These are phyloP conservation scores for Solanum pimpinellifolium DNA, from an alignment of 257 asterid species.

Conservation along the genomic window DNA sequence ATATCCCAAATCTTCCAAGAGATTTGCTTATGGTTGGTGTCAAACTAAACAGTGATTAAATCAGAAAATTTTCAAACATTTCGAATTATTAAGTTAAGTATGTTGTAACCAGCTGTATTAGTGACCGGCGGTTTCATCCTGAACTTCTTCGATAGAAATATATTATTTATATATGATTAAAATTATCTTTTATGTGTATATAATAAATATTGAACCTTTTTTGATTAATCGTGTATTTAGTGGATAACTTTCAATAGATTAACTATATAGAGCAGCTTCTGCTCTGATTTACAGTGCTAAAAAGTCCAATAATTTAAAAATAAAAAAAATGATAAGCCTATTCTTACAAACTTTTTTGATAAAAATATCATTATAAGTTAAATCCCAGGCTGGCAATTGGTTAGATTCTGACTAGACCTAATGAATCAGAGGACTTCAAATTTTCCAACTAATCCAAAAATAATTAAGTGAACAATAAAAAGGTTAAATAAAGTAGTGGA, in stretches of 20 bases:
- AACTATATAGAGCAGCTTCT: constrained; percentile 34
- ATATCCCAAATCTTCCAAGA: constrained; percentile 18
- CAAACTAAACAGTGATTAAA: constrained; percentile 4
- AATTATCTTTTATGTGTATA: too few species aligned
- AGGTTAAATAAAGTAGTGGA: constrained; percentile 11
- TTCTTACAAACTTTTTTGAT: background rate
- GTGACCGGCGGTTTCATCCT: background rate
- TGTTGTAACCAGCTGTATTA: constrained; percentile 67
- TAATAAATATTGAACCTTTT: too few species aligned
- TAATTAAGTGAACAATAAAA: background rate
- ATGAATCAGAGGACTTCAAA: constrained; percentile 13
- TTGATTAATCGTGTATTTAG: too few species aligned
- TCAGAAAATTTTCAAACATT: constrained; percentile 23
- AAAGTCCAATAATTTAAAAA: background rate
- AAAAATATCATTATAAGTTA: background rate
- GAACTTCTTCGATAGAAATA: too few species aligned
- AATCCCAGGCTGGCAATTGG: constrained; percentile 59
- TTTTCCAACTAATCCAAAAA: background rate
- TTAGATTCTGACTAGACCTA: constrained; percentile 56
- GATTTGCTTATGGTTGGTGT: constrained; percentile 11
- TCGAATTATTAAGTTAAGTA: constrained; percentile 25
- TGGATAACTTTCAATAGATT: background rate
- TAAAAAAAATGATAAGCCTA: background rate
- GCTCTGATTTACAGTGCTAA: constrained; percentile 1
- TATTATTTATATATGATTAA: too few species aligned